Percentiles rank a stretch among this genome's conserved stretches.
Conservation (phyloP, 2,329 filamentous ascomycete genomes). For the Dothiorella sarmentorum region DNA sequence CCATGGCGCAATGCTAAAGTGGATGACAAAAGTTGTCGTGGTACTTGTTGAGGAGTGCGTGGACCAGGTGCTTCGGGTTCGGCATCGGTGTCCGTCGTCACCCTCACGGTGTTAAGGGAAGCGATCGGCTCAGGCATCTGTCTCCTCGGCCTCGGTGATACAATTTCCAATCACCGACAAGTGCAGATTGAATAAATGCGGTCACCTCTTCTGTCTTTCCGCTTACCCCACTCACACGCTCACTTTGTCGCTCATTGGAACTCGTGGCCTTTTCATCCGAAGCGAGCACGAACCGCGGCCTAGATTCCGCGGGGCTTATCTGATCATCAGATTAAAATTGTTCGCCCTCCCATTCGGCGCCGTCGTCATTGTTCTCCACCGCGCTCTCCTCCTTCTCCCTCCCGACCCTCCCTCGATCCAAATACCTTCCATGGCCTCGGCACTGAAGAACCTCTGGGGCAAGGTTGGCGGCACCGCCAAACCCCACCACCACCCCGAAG, state of each 20-base stretch:
- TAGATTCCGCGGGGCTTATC: conserved; percentile 3
- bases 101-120: not conserved
- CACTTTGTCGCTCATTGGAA: no score
- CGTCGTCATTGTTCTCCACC: conserved; percentile 35
- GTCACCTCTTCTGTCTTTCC: no score
- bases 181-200: no score
- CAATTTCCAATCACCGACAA: no score
- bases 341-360: conserved; percentile 20
- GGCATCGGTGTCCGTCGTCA: not conserved
- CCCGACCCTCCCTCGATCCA: conserved; percentile 7
- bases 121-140: conserved; percentile 2
- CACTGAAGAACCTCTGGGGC: conserved; percentile 35
- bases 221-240: no score
- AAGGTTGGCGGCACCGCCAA: not conserved
- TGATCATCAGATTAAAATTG: conserved; percentile 16
- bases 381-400: not conserved
- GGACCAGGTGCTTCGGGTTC: not conserved
- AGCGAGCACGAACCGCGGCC: not conserved
- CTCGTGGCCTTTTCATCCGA: not conserved
- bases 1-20: not conserved
- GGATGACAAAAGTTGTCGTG: not conserved
- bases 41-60: not conserved
- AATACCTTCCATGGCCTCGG: conserved; percentile 34
- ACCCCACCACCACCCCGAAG: conserved; percentile 21
- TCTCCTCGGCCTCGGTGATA: conserved; percentile 6